Evolutionary conservation across 352 stramenopile species (phyloP).

Genomic region (Pythium plurisporium): DNA sequence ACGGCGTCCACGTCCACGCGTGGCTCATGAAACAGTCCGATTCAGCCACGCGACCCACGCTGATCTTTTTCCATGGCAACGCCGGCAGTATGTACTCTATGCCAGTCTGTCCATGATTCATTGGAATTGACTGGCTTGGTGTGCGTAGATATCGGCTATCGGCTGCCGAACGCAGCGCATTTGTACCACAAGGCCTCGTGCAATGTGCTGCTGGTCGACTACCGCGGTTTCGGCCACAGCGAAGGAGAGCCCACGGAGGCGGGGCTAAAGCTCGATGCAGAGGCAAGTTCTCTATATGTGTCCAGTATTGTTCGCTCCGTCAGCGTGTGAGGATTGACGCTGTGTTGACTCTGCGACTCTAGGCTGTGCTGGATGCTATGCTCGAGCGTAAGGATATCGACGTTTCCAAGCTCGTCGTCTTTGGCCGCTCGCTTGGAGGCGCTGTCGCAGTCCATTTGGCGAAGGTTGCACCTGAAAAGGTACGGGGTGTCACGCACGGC

Average conservation of each 20-base stretch:
- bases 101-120: neutral
- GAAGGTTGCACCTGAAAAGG: conserved; percentile 61
- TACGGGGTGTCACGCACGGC: conserved; percentile 12
- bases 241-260: conserved; percentile 81
- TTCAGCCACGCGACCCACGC: conserved; percentile 55
- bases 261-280: conserved; percentile 90
- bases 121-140: neutral
- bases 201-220: conserved; percentile 94
- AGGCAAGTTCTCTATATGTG: conserved; percentile 32
- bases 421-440: conserved; percentile 90
- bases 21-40: conserved; percentile 90
- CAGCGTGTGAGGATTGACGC: neutral
- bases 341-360: neutral
- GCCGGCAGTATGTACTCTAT: conserved; percentile 69
- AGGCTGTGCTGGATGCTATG: conserved; percentile 81
- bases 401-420: conserved; percentile 85
- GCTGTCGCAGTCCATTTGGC: conserved; percentile 91
- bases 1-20: conserved; percentile 86
- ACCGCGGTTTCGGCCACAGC: conserved; percentile 91
- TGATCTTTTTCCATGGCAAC: conserved; percentile 96
- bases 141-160: conserved; percentile 87
- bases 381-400: conserved; percentile 77
- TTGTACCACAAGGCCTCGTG: conserved; percentile 82
- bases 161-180: conserved; percentile 90
- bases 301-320: neutral